Evolutionary conservation across 306 rosid species (phyloP).

Genomic region (Vigna unguiculata): DNA sequence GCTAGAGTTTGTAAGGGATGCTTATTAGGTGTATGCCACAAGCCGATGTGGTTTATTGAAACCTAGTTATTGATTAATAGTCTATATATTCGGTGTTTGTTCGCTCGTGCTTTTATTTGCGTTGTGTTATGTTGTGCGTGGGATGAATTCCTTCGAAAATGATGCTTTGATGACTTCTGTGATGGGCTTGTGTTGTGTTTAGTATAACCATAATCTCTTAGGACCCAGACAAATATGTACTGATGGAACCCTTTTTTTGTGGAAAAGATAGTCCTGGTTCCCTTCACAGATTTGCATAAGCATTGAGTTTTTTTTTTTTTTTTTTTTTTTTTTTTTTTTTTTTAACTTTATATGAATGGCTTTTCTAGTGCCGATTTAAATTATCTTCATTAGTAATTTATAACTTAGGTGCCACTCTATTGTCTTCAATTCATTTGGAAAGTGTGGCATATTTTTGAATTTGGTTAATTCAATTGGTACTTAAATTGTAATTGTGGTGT

Average conservation of each 20-base stretch:
- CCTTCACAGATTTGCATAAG: background rate
- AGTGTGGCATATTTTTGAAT: background rate
- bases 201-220: background rate
- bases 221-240: background rate
- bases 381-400: background rate
- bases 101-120: background rate
- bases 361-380: background rate
- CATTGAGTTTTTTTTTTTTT: background rate
- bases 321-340: too few species aligned
- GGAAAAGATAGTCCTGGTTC: background rate
- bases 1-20: background rate
- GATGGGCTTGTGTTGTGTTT: background rate
- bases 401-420: background rate
- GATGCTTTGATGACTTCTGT: background rate
- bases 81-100: background rate
- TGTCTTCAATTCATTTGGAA: conserved; percentile 11
- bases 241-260: background rate
- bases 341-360: background rate
- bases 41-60: conserved; percentile 10
- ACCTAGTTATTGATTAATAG: background rate
- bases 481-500: background rate
- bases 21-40: background rate
- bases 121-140: background rate
- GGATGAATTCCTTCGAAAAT: conserved; percentile 6
- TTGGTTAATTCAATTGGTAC: background rate